A percentile compares a stretch with the other conserved stretches of the same genome.
phyloP scores from a whole-genome alignment of 192 early-diverging fungal genomes.

The Cladochytrium replicatum region DNA sequence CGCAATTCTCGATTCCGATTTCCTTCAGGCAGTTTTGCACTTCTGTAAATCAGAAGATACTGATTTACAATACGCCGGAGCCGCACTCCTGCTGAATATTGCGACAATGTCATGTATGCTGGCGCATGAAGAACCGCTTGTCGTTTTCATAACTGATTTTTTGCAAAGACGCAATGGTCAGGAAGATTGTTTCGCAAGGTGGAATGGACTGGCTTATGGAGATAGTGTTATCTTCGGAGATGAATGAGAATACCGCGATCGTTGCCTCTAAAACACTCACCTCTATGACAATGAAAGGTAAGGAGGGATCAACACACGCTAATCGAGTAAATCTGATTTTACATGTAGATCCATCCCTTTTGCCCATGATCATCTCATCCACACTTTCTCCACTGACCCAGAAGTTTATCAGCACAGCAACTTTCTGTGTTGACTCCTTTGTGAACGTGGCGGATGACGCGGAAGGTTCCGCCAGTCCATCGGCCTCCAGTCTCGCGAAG shows the following conservation, averaged over 20 bases:
- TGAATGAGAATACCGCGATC: slow-evolving; percentile 25
- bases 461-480: too few species aligned
- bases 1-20: slow-evolving; percentile 16
- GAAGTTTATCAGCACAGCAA: too few species aligned
- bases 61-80: slow-evolving; percentile 44
- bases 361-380: too few species aligned
- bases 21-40: slow-evolving; percentile 21
- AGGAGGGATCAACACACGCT: too few species aligned
- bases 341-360: too few species aligned
- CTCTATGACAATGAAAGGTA: slow-evolving; percentile 26
- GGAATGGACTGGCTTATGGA: slow-evolving; percentile 17
- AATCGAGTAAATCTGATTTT: too few species aligned
- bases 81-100: slow-evolving; percentile 38
- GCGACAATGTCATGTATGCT: slow-evolving; percentile 31
- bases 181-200: slow-evolving; percentile 5
- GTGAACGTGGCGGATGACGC: too few species aligned
- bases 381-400: too few species aligned
- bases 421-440: too few species aligned
- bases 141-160: slow-evolving; percentile 13
- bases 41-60: slow-evolving; percentile 32
- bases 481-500: too few species aligned
- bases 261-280: slow-evolving; percentile 27
- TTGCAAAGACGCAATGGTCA: slow-evolving; percentile 15
- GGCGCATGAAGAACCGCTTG: slow-evolving; percentile 5
- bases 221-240: slow-evolving; percentile 11